Base-by-base conservation (phyloP, 2,329 filamentous ascomycete species). In the Nothomitra cinnamomea region DNA sequence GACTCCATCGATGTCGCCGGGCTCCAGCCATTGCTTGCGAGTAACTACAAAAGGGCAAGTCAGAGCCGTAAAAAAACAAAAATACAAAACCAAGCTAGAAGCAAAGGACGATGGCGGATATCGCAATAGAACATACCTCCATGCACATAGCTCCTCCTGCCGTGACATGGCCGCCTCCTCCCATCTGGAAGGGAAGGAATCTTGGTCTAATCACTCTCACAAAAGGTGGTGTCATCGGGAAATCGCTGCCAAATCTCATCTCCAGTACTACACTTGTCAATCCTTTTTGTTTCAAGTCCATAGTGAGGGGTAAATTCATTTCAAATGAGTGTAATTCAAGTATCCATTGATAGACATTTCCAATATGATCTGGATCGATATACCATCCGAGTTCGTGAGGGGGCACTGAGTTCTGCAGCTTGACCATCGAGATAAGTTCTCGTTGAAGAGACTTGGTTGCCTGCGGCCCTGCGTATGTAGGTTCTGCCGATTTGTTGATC, bases 331-430 rank as follows among this genome's bases (percentile, higher is more conserved):
- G 89, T 1, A 95, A 70, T 64, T 95, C 85, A 4, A 94, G 80
- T 55, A 94, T 87, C 88, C 88, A 94, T 61, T 94, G 87, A 61
- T 92, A 95, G 57, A 88, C 73, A 61, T 89, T 94, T 21, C 70
- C 75, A 38, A 89, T 70, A 51, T 78, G 75, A 4, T 72, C 70
- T 13, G 74, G 68, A 61, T 94, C 77, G 54, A 94, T 80, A 62
- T 87, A 87, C 87, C 88, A 95, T 15, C 89, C 89, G 0, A 94
- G 74, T 56, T 83, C 77, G 56, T 82, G 74, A 1, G 78, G 64
- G 0, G 79, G 75, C 1, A 74, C 78, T 10, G 64, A 69, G 1
- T 75, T 65, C 63, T 95, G 88, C 1, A 80, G 66, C 55, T 77
- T 76, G 35, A 85, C 68, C 0, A 89, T 69, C 7, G 73, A 71